These are phyloP conservation scores for Botrytis squamosa DNA, from an alignment of 2,329 filamentous ascomycete genomes.

Conservation along the genomic window DNA sequence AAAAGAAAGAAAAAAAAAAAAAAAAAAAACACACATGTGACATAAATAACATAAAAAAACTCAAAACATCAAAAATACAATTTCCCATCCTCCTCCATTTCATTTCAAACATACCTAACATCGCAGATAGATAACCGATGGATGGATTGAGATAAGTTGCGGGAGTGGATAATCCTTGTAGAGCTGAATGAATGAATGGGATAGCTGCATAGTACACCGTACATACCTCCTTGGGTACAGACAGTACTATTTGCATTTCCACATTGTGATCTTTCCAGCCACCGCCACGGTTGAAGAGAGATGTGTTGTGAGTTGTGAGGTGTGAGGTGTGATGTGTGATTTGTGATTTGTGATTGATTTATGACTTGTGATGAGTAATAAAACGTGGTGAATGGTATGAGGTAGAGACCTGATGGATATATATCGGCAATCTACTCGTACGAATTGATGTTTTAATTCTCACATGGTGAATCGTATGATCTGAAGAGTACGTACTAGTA, in stretches of 20 bases:
- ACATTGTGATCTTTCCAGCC: neutral
- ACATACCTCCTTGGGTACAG: no score
- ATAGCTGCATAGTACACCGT: neutral
- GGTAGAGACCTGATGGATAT: no score
- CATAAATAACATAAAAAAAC: no score
- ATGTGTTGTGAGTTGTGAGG: no score
- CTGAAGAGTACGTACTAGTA: neutral
- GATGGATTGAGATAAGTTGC: no score
- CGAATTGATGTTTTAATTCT: neutral
- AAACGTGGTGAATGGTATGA: neutral
- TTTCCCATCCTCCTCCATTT: neutral
- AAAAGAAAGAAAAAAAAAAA: neutral
- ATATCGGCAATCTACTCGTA: neutral
- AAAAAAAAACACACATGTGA: neutral
- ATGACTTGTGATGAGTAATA: neutral
- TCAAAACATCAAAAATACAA: neutral
- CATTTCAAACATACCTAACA: neutral
- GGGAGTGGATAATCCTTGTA: neutral
- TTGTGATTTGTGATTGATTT: neutral
- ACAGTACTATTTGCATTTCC: neutral
- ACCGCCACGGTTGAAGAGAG: neutral
- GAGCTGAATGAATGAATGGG: neutral
- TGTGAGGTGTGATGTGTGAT: neutral
- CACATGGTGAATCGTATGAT: neutral
- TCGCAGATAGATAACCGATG: neutral